phyloP scores from a whole-genome alignment of 2,329 filamentous ascomycete species.

The Leptographium flavum region DNA sequence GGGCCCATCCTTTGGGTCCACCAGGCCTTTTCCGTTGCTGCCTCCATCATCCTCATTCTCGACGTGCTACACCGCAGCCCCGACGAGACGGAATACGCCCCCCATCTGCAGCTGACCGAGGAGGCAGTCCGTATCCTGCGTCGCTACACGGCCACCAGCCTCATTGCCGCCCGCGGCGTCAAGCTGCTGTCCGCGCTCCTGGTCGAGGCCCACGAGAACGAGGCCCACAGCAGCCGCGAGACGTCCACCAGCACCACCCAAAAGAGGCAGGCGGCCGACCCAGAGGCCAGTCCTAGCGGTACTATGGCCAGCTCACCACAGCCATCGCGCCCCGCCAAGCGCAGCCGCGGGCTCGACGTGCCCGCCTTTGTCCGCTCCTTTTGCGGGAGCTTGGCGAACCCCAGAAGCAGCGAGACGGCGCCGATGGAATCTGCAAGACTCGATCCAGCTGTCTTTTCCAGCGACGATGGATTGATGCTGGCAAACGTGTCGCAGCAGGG shows the following conservation, averaged over 20 bases:
- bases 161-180: conserved; percentile 22
- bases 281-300: neutral
- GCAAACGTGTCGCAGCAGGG: too few species aligned
- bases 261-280: neutral
- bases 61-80: conserved; percentile 17
- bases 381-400: conserved; percentile 8
- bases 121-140: conserved; percentile 19
- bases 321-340: neutral
- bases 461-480: too few species aligned
- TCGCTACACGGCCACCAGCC: conserved; percentile 20
- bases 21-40: conserved; percentile 17
- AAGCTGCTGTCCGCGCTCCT: conserved; percentile 22
- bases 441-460: too few species aligned
- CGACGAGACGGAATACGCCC: conserved; percentile 14
- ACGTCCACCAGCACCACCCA: neutral
- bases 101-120: conserved; percentile 18
- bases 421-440: too few species aligned
- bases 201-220: neutral
- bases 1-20: conserved; percentile 15
- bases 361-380: conserved; percentile 16
- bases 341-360: conserved; percentile 14
- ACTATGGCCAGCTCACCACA: too few species aligned
- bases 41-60: conserved; percentile 16
- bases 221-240: too few species aligned
- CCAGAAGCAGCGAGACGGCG: neutral